Base-by-base conservation (phyloP, 2,329 filamentous ascomycete genomes). In the Pseudocercospora vitis region DNA sequence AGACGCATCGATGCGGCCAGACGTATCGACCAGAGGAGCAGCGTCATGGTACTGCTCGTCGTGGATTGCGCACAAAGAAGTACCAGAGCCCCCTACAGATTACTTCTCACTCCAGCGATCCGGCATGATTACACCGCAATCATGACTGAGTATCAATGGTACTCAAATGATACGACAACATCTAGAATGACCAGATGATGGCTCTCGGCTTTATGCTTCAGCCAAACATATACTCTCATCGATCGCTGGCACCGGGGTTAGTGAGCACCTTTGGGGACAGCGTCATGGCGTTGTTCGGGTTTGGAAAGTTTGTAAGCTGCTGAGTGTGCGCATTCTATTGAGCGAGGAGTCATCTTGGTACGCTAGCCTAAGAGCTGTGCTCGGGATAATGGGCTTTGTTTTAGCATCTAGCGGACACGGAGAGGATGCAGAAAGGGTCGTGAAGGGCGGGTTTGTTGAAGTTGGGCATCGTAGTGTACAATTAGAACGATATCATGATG, bases 21-120 rank as follows among this genome's bases (percentile, higher is more conserved):
- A n/a, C n/a, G 29, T 23, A 39, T 31, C 33, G 33, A 37, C 4
- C 24, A 42, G 31, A 21, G 42, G 44, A 11, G 49, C 28, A 9
- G 48, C 49, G 11, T 56, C 53, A 4, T 56, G 53, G 53, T 56
- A 52, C 6, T 56, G 53, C 12, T 45, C 53, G 9, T 52, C 48
- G 14, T 52, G 53, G 49, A 35, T 35, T 19, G 23, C 19, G 2
- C 14, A 19, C 11, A 23, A 37, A 16, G 21, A 48, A 24, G 37
- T 48, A n/a, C 33, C 29, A 21, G 48, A 40, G 19, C 24, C 31
- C 3, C 32, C 51, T 4, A 52, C 39, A 14, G 49, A 56, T 18
- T 52, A 56, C 53, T 56, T 56, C 24, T 52, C 24, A 23, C 45
- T 52, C 19, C 45, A 32, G 11, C 28, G 45, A 33, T n/a, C n/a